Percentiles rank a stretch among this genome's conserved stretches.
Conservation (phyloP, 208 protist genomes). For the Leishmania tropica region DNA sequence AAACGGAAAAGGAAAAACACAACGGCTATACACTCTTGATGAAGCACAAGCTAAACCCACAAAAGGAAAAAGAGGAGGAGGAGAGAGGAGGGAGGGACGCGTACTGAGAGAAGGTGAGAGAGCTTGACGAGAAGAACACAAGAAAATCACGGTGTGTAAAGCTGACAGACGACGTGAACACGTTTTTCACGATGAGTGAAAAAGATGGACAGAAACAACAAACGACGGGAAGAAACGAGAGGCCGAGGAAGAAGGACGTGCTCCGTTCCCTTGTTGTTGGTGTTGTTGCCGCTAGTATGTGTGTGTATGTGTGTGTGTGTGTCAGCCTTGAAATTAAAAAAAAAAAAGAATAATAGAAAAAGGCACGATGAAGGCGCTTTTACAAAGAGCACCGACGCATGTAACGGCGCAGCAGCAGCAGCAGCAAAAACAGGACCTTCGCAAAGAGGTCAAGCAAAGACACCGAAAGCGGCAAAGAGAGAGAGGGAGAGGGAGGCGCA, state of each 20-base stretch:
- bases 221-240: background rate
- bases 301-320: background rate
- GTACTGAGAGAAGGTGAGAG: background rate
- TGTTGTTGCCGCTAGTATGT: background rate
- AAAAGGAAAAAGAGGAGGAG: background rate
- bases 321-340: background rate
- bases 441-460: background rate
- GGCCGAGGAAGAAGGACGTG: background rate
- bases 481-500: background rate
- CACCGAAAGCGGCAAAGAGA: background rate
- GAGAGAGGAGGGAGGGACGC: background rate
- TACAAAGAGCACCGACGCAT: background rate
- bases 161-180: background rate
- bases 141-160: background rate
- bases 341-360: background rate
- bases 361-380: background rate
- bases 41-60: background rate
- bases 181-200: background rate
- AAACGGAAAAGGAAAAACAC: background rate
- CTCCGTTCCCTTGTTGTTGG: background rate
- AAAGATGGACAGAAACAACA: background rate
- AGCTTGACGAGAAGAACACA: background rate
- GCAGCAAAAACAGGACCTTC: background rate
- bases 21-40: background rate
- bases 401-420: background rate